A percentile compares a stretch with the other conserved stretches of the same genome.
These are phyloP conservation scores for Daldinia sp. DNA, from an alignment of 2,329 filamentous ascomycete genomes.

Conservation along the genomic window DNA sequence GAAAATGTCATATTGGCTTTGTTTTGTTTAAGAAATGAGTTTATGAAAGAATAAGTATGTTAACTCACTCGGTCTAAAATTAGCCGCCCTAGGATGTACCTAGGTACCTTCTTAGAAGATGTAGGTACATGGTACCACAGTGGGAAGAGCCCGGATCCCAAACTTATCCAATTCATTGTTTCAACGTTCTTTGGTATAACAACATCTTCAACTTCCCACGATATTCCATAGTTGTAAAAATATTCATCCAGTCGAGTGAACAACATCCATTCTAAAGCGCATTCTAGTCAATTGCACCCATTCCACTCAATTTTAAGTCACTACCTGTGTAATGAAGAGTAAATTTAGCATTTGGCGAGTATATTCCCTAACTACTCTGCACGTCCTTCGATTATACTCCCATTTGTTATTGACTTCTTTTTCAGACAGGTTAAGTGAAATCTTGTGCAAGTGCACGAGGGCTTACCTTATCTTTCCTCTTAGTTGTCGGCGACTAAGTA, in stretches of 20 bases:
- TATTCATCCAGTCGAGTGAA: neutral
- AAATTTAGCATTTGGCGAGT: neutral
- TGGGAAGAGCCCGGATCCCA: too few relatives aligned
- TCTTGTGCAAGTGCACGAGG: constrained; percentile 20
- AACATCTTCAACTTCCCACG: constrained; percentile 16
- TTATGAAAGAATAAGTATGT: too few relatives aligned
- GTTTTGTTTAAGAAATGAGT: too few relatives aligned
- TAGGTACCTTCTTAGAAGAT: neutral
- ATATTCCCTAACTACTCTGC: neutral
- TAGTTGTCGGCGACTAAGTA: neutral
- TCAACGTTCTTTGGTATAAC: constrained; percentile 4
- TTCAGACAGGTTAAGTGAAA: constrained; percentile 19
- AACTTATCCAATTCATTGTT: neutral
- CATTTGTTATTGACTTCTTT: constrained; percentile 4
- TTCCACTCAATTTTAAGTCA: neutral
- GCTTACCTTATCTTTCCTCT: constrained; percentile 6
- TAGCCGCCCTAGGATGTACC: neutral
- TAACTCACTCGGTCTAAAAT: too few relatives aligned
- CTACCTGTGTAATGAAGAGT: neutral
- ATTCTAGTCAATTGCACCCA: neutral
- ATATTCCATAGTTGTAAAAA: constrained; percentile 2
- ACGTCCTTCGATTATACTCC: constrained; percentile 13
- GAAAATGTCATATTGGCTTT: too few relatives aligned
- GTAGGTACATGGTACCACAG: constrained; percentile 6
- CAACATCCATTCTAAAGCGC: neutral